These are phyloP conservation scores for Gloeopeniophorella convolvens DNA, from an alignment of 768 basidiomycete species.

Conservation along the genomic window DNA sequence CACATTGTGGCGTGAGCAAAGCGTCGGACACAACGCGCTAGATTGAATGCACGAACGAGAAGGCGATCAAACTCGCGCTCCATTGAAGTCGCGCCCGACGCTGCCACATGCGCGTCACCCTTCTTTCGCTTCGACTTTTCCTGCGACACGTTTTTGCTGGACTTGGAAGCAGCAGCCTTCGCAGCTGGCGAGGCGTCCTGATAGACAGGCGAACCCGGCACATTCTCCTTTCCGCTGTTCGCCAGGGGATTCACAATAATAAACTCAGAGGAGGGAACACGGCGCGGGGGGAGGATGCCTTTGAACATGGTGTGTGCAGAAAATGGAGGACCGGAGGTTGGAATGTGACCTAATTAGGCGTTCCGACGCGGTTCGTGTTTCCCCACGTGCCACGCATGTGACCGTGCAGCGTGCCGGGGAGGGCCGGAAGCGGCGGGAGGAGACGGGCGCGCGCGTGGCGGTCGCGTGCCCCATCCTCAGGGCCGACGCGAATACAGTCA, in stretches of 20 bases:
- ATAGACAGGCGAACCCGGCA: conserved; percentile 26
- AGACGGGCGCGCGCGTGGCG: no score
- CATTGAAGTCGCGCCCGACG: conserved; percentile 36
- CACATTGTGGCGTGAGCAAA: background rate
- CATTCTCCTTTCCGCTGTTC: conserved; percentile 65
- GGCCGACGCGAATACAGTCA: no score
- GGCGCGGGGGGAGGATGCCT: conserved; percentile 65
- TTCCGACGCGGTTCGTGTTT: conserved; percentile 20
- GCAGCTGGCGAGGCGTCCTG: conserved; percentile 19
- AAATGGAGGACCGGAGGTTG: background rate
- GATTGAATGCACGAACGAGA: conserved; percentile 44
- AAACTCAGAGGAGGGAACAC: conserved; percentile 61
- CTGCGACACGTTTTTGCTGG: conserved; percentile 39
- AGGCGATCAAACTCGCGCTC: conserved; percentile 76
- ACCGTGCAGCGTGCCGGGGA: conserved; percentile 5
- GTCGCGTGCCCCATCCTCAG: no score
- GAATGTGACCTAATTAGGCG: background rate
- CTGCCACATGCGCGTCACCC: conserved; percentile 21
- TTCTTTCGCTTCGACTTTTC: conserved; percentile 38
- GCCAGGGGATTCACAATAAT: conserved; percentile 55
- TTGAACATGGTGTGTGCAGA: conserved; percentile 60
- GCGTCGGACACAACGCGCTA: background rate
- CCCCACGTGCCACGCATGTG: conserved; percentile 14
- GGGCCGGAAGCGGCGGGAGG: background rate
- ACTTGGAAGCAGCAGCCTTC: conserved; percentile 25